These are phyloP conservation scores for Amaranthus hypochondriacus DNA, from an alignment of 148 eudicot genomes.

Conservation along the genomic window DNA sequence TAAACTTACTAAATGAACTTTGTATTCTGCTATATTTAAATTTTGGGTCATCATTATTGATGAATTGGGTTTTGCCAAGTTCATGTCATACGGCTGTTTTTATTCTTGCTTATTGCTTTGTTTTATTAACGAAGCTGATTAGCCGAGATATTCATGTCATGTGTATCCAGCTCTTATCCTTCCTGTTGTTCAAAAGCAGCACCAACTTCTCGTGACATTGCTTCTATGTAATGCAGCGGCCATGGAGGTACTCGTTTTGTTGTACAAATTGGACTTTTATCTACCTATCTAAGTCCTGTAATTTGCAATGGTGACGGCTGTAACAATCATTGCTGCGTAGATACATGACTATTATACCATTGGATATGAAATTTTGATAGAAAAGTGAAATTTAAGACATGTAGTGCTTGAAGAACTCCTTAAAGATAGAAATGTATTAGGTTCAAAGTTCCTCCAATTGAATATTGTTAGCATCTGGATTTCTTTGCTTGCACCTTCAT, in stretches of 20 bases:
- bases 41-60: neutral
- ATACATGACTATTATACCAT: neutral
- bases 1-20: neutral
- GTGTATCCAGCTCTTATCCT: slow-evolving; percentile 57
- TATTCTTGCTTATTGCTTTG: slow-evolving; percentile 1
- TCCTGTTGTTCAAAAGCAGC: slow-evolving; percentile 89
- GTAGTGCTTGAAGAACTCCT: neutral
- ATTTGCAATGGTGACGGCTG: neutral
- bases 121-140: neutral
- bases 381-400: neutral
- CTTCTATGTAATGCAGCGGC: slow-evolving; percentile 80
- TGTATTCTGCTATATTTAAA: neutral
- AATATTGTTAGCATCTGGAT: too few relatives aligned
- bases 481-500: too few relatives aligned
- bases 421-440: neutral
- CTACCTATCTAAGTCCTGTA: slow-evolving; percentile 2
- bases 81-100: neutral
- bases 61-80: neutral
- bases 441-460: neutral
- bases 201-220: slow-evolving; percentile 78
- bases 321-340: neutral
- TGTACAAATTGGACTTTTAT: neutral
- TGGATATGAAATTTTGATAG: neutral
- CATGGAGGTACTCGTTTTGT: slow-evolving; percentile 59
- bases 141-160: neutral